Evolutionary conservation across 2,329 filamentous ascomycete species (phyloP).

Genomic region (Paraphaeosphaeria sporulosa): DNA sequence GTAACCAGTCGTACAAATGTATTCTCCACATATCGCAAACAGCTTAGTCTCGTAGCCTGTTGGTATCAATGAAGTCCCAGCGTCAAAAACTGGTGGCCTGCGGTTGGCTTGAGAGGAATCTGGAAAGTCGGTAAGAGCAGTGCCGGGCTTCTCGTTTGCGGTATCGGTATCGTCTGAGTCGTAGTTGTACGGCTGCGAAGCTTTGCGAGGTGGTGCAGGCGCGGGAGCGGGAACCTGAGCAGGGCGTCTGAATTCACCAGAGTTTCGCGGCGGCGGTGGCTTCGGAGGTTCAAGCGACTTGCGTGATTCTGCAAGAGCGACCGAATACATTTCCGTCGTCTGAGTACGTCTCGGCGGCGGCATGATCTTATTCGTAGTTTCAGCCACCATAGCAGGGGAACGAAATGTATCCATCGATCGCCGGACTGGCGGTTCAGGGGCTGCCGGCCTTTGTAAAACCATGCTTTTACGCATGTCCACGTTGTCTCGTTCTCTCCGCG

Average conservation of each 20-base stretch:
- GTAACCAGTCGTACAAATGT: constrained; percentile 85
- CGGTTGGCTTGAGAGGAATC: constrained; percentile 86
- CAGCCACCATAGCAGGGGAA: constrained; percentile 32
- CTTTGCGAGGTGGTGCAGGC: constrained; percentile 12
- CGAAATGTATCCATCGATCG: constrained; percentile 46
- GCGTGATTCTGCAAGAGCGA: constrained; percentile 14
- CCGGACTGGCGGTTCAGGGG: constrained; percentile 45
- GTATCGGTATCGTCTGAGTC: constrained; percentile 61
- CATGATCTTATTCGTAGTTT: constrained; percentile 39
- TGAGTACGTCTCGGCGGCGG: constrained; percentile 46
- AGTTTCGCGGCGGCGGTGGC: constrained; percentile 45
- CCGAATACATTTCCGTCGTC: constrained; percentile 18
- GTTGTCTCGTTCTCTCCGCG: constrained; percentile 49
- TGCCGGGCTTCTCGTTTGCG: constrained; percentile 57
- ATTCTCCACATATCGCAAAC: constrained; percentile 87
- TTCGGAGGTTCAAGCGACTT: constrained; percentile 42
- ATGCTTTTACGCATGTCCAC: constrained; percentile 46
- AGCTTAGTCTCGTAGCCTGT: constrained; percentile 88
- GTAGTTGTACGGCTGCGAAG: constrained; percentile 41
- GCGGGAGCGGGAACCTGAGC: constrained; percentile 23
- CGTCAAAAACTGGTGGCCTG: constrained; percentile 76
- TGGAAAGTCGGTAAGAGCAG: constrained; percentile 73
- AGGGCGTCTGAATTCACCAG: constrained; percentile 42
- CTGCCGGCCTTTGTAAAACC: constrained; percentile 36
- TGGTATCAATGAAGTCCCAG: constrained; percentile 76